Base-by-base conservation (phyloP, 2,329 filamentous ascomycete species). In the Pseudofabraea citricarpa region DNA sequence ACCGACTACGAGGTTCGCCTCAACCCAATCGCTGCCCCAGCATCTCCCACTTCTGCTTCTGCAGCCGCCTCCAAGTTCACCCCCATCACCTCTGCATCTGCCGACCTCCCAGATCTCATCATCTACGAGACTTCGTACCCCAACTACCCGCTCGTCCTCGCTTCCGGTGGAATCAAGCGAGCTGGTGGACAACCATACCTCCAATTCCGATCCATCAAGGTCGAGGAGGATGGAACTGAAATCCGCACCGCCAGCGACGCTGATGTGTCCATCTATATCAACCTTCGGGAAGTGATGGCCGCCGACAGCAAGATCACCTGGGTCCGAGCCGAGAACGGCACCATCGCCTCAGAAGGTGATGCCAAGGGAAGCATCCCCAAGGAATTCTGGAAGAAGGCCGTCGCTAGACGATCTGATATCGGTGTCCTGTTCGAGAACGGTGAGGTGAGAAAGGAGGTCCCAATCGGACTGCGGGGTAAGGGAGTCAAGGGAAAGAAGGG, bases 111-210 rank as follows among this genome's bases (percentile, higher is more conserved):
- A 8, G 64, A 68, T 33, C 62, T 68, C 32, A 57, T 69, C 47
- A 61, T 70, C 43, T 70, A 69, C 54, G 67, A 70, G 54, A 70
- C 67, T 6, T 66, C 68, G 2, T 71, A 70, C 56, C 59, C 68
- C 42, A 64, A 66, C 40, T 71, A 71, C 51, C 66, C 67, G 1
- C 62, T 69, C 16, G 64, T 71, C 32, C 54, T 70, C 12, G 62
- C 65, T 5, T 62, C 60, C 3, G 66, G 65, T 10, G 58, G 57
- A 39, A 69, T 71, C 53, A 63, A 63, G 44, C 60, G 60, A 16
- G 64, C 67, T n/a, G 66, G 66, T 6, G 68, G 67, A 12, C 63
- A 67, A 41, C 43, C 55, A 12, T 36, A 54, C 29, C 48, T 62
- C n/a, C 40, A 50, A 13, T 61, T 62, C 48, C 38, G 58, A 1